Conservation (phyloP, 768 basidiomycete species). For the Termitomyces titanicus region DNA sequence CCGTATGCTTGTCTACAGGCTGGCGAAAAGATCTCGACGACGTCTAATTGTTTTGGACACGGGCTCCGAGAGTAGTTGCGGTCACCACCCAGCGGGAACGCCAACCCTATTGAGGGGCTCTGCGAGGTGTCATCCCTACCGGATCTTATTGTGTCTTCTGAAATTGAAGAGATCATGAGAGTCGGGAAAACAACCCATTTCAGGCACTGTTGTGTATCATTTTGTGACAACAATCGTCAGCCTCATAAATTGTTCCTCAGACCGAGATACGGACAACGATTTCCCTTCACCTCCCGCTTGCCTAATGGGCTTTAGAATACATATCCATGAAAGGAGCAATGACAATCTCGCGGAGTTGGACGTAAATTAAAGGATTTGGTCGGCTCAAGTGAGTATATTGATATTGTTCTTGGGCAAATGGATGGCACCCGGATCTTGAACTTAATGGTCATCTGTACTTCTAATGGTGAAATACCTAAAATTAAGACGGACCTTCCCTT, state of each 20-base stretch:
- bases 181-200: conserved; percentile 33
- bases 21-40: neutral
- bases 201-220: conserved; percentile 28
- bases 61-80: conserved; percentile 27
- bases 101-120: conserved; percentile 25
- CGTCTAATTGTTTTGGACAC: conserved; percentile 28
- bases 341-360: too few relatives aligned
- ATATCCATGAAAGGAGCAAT: neutral
- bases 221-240: neutral
- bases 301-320: too few relatives aligned
- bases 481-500: neutral
- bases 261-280: conserved; percentile 31
- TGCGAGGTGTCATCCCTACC: conserved; percentile 25
- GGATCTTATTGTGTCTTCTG: conserved; percentile 24
- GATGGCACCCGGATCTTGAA: neutral
- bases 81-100: too few relatives aligned
- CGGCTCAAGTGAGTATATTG: neutral
- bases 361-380: neutral
- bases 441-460: neutral
- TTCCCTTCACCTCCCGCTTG: conserved; percentile 31
- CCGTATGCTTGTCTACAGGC: neutral
- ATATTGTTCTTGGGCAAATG: neutral
- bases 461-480: neutral
- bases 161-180: conserved; percentile 30
- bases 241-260: conserved; percentile 9